A percentile compares a stretch with the other conserved stretches of the same genome.
phyloP scores from a whole-genome alignment of 768 basidiomycete genomes.

The Tulasnella sp. region DNA sequence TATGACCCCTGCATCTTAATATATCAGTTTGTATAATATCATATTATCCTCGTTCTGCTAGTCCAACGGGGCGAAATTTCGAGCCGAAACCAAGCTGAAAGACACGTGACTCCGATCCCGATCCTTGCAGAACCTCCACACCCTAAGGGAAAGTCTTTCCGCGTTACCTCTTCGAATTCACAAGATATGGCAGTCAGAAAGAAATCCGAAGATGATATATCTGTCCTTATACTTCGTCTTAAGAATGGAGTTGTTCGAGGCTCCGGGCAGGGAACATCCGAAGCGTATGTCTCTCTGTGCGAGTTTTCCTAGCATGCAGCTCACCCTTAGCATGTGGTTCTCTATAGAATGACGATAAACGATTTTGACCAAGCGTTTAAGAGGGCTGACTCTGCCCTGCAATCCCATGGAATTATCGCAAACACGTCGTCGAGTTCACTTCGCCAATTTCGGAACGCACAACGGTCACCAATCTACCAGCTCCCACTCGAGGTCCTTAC shows the following conservation, averaged over 20 bases:
- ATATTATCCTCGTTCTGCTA: too few relatives aligned
- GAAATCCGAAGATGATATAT: too few relatives aligned
- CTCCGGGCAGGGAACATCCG: neutral
- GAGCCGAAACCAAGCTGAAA: too few relatives aligned
- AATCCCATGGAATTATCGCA: neutral
- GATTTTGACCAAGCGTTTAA: neutral
- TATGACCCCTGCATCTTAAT: too few relatives aligned
- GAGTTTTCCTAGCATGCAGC: neutral
- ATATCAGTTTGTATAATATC: too few relatives aligned
- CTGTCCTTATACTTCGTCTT: too few relatives aligned
- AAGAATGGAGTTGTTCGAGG: too few relatives aligned
- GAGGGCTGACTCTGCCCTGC: neutral
- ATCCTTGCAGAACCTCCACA: slow-evolving; percentile 7
- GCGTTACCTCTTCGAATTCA: slow-evolving; percentile 53
- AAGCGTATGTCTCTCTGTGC: neutral
- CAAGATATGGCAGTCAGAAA: too few relatives aligned
- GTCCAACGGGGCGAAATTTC: too few relatives aligned
- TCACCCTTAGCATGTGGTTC: neutral
- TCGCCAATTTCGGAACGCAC: neutral
- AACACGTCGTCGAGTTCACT: neutral
- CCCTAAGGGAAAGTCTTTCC: slow-evolving; percentile 41
- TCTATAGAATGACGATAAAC: neutral
- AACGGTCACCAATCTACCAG: neutral
- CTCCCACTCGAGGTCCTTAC: neutral
- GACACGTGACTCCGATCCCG: too few relatives aligned